A percentile compares a stretch with the other conserved stretches of the same genome.
These are phyloP conservation scores for Neurospora sp. DNA, from an alignment of 495 filamentous ascomycete genomes.

Conservation along the genomic window DNA sequence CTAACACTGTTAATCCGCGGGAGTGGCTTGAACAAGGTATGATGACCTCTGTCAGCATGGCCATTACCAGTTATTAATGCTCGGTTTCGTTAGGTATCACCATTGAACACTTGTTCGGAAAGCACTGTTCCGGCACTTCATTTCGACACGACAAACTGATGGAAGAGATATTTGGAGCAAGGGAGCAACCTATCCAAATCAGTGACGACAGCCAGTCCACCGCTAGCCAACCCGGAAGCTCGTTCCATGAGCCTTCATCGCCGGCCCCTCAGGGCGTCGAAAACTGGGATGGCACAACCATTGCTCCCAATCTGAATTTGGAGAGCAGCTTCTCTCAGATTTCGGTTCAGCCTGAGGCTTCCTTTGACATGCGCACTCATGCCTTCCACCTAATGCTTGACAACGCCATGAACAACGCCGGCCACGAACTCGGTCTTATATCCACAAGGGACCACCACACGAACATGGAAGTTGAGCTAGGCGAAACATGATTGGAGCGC, in stretches of 20 bases:
- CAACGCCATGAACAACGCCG: constrained; percentile 16
- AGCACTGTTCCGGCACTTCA: constrained; percentile 46
- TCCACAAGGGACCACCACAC: constrained; percentile 31
- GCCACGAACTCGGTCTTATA: constrained; percentile 20
- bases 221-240: constrained; percentile 1
- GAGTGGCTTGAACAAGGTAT: constrained; percentile 47
- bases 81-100: constrained; percentile 35
- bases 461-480: constrained; percentile 22
- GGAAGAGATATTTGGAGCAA: constrained; percentile 15
- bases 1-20: constrained; percentile 64
- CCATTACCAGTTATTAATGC: background rate
- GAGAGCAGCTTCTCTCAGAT: constrained; percentile 6
- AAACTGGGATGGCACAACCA: background rate
- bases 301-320: background rate
- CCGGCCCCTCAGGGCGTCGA: background rate
- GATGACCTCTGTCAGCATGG: too few species aligned
- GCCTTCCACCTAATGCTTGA: constrained; percentile 20
- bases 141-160: constrained; percentile 65
- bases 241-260: background rate
- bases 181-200: background rate
- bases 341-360: constrained; percentile 7
- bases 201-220: constrained; percentile 15
- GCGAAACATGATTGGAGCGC: background rate
- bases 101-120: constrained; percentile 60
- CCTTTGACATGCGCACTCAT: constrained; percentile 18